A percentile compares a stretch with the other conserved stretches of the same genome.
Evolutionary conservation across 2,329 filamentous ascomycete genomes (phyloP).

Genomic region (Beauveria varroae): DNA sequence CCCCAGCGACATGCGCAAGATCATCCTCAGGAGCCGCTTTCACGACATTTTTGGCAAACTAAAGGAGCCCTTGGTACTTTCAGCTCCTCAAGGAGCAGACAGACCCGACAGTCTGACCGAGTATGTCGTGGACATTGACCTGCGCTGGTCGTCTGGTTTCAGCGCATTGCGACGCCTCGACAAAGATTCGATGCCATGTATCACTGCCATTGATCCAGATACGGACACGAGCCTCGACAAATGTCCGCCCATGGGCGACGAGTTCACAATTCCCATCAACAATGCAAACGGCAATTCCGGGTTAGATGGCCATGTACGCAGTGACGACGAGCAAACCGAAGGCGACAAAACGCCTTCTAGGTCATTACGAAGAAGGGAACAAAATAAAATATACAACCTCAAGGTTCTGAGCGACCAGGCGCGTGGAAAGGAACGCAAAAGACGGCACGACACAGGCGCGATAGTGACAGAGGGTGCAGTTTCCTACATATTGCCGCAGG

Average conservation of each 20-base stretch:
- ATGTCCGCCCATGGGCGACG: constrained; percentile 17
- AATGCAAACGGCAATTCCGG: constrained; percentile 14
- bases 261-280: constrained; percentile 3
- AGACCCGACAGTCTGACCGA: constrained; percentile 28
- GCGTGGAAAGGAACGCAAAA: constrained; percentile 43
- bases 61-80: constrained; percentile 27
- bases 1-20: constrained; percentile 20
- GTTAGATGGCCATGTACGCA: constrained; percentile 23
- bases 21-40: constrained; percentile 35
- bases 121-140: constrained; percentile 42
- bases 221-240: constrained; percentile 19
- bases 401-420: constrained; percentile 52
- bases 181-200: constrained; percentile 36
- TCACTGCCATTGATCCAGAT: constrained; percentile 33
- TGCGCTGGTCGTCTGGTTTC: constrained; percentile 38
- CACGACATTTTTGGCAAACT: constrained; percentile 34
- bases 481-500: constrained; percentile 36
- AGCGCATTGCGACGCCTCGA: constrained; percentile 27
- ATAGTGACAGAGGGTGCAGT: constrained; percentile 34
- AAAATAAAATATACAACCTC: constrained; percentile 50
- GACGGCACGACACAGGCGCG: constrained; percentile 22
- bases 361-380: constrained; percentile 39
- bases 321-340: constrained; percentile 37
- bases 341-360: constrained; percentile 45
- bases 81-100: constrained; percentile 18